Base-by-base conservation (phyloP, 805 yeast species). In the Komagataella mondaviorum region DNA sequence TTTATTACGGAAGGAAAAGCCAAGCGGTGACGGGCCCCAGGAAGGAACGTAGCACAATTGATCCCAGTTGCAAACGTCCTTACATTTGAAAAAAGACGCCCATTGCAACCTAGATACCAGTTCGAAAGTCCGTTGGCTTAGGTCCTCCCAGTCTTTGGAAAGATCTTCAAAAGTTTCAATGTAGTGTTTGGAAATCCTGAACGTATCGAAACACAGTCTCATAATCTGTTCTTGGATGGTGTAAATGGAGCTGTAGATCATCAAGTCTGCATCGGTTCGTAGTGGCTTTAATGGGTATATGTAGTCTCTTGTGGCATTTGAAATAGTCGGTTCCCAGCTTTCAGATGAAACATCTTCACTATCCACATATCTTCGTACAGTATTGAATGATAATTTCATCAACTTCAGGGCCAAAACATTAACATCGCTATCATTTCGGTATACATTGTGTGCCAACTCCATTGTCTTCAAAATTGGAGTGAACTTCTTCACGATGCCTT, bases 21-120 rank as follows among this genome's bases (percentile, higher is more conserved):
- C 75, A 22, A 77, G 47, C 3, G 81, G 81, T 0, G 74, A 64
- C 2, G 83, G 84, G 0, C 73, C 85, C 84, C 84, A 78, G 0
- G 81, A 73, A 1, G 84, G 84, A 14, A 77, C 71, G 51, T 69
- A 78, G 55, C 85, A 80, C 2, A 77, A 58, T 55, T 76, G 80
- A 55, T 76, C 72, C 63, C 64, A 61, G 0, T 56, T 64, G 60
- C 85, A 79, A 3, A 57, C 60, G 2, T 58, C 50, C 0, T 68
- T 56, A 59, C 83, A 78, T 46, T 64, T 55, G 52, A 71, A 72
- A 53, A 67, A 69, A 0, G 67, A 56, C 5, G 75, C 52, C 80
- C 80, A 79, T 48, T 66, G 56, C 16, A 22, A 18, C 16, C n/a
- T n/a, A 4, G 24, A n/a, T 23, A 20, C 30, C 51, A 23, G 8